phyloP scores from a whole-genome alignment of 2,329 filamentous ascomycete species.

The Incumbomyces lentus region DNA sequence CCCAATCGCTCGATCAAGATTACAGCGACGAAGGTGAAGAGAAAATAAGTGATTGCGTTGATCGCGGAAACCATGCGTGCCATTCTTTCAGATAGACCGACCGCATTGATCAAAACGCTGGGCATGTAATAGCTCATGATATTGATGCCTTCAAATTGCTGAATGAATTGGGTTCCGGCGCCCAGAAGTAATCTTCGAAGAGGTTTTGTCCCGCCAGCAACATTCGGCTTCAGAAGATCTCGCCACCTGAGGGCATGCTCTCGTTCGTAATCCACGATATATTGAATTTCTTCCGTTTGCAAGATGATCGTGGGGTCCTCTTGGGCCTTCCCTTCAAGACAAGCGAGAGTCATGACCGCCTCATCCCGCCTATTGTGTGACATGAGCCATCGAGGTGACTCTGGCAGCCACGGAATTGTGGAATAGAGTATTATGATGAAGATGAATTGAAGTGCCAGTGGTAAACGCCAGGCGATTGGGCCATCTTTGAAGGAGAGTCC shows the following conservation, averaged over 20 bases:
- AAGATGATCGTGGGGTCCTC: neutral
- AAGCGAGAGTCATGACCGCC: neutral
- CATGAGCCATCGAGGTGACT: conserved; percentile 27
- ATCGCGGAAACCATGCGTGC: conserved; percentile 48
- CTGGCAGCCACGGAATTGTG: conserved; percentile 29
- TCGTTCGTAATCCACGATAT: neutral
- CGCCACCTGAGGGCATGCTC: neutral
- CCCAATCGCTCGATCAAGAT: conserved; percentile 43
- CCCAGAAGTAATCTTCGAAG: neutral
- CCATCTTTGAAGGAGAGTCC: neutral
- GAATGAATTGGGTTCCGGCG: conserved; percentile 12
- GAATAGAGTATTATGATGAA: conserved; percentile 31
- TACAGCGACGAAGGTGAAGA: conserved; percentile 39
- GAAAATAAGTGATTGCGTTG: conserved; percentile 41
- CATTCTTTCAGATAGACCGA: conserved; percentile 43
- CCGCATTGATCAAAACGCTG: conserved; percentile 48
- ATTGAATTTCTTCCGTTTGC: neutral
- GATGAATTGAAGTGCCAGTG: conserved; percentile 38
- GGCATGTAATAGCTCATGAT: conserved; percentile 44
- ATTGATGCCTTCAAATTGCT: conserved; percentile 37
- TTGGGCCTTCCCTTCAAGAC: neutral
- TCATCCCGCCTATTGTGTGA: neutral
- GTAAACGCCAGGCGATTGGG: conserved; percentile 30
- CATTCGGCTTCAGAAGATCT: neutral
- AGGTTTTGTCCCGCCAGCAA: neutral